Percentiles rank a stretch among this genome's conserved stretches.
Conservation (phyloP, 345 rosid genomes). For the Populus simonii region DNA sequence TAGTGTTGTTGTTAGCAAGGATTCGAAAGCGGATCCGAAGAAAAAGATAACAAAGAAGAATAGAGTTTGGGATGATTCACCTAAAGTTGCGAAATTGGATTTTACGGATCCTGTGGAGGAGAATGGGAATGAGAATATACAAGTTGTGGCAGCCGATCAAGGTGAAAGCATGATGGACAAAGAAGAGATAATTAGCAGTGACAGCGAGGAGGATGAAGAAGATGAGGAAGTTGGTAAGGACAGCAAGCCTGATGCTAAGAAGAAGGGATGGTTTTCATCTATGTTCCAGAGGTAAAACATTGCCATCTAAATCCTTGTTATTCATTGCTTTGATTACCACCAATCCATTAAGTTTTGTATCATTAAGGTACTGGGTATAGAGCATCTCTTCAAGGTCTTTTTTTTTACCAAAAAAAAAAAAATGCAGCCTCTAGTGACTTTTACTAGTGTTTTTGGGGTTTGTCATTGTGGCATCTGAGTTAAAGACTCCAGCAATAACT, state of each 20-base stretch:
- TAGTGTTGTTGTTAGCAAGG: constrained; percentile 59
- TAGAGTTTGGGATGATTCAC: constrained; percentile 93
- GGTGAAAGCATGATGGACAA: constrained; percentile 99
- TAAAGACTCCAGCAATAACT: neutral
- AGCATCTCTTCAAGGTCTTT: neutral
- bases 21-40: constrained; percentile 68
- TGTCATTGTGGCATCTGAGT: neutral
- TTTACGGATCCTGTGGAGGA: constrained; percentile 67
- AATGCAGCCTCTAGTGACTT: neutral
- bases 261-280: constrained; percentile 94
- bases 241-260: constrained; percentile 68
- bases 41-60: constrained; percentile 78
- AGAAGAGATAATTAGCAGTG: constrained; percentile 86
- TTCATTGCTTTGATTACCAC: neutral
- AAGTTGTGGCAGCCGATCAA: constrained; percentile 68
- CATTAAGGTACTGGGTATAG: neutral
- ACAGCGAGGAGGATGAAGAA: constrained; percentile 76
- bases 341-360: neutral
- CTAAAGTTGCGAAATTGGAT: constrained; percentile 70
- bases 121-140: constrained; percentile 50
- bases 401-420: neutral
- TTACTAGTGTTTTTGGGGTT: neutral
- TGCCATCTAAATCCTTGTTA: neutral
- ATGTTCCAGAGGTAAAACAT: constrained; percentile 82
- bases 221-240: constrained; percentile 52